Percentiles rank a stretch among this genome's conserved stretches.
phyloP scores from a whole-genome alignment of 2,329 filamentous ascomycete genomes.

The Fulvia fulva region DNA sequence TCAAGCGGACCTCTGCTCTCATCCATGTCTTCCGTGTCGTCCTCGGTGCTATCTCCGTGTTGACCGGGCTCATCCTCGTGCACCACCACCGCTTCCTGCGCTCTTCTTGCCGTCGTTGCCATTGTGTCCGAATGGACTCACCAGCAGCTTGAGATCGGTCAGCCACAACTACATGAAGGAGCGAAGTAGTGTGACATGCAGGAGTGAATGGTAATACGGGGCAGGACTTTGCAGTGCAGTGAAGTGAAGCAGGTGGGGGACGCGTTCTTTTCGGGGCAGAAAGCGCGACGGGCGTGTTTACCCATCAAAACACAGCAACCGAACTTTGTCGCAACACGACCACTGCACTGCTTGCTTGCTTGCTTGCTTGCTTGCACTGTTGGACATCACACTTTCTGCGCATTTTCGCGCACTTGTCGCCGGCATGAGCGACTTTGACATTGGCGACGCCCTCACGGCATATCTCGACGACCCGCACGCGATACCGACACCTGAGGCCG shows the following conservation, averaged over 20 bases:
- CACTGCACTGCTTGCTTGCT: slow-evolving; percentile 1
- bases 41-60: slow-evolving; percentile 30
- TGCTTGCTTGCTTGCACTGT: background rate
- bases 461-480: slow-evolving; percentile 90
- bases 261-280: background rate
- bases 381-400: slow-evolving; percentile 1
- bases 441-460: slow-evolving; percentile 92
- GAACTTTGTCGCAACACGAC: slow-evolving; percentile 1
- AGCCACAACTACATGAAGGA: background rate
- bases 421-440: slow-evolving; percentile 80
- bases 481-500: slow-evolving; percentile 81
- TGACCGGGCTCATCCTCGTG: slow-evolving; percentile 20
- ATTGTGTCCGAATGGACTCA: slow-evolving; percentile 6
- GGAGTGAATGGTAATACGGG: background rate
- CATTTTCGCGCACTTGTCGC: slow-evolving; percentile 18
- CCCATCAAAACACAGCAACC: background rate
- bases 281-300: slow-evolving; percentile 5
- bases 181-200: background rate
- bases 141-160: background rate
- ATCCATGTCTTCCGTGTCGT: slow-evolving; percentile 41
- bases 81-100: slow-evolving; percentile 20
- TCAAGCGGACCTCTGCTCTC: slow-evolving; percentile 49
- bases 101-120: slow-evolving; percentile 17
- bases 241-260: too few species aligned
- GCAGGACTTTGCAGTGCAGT: background rate